Conservation (phyloP, 768 basidiomycete species). For the Boletus rubescentipes region DNA sequence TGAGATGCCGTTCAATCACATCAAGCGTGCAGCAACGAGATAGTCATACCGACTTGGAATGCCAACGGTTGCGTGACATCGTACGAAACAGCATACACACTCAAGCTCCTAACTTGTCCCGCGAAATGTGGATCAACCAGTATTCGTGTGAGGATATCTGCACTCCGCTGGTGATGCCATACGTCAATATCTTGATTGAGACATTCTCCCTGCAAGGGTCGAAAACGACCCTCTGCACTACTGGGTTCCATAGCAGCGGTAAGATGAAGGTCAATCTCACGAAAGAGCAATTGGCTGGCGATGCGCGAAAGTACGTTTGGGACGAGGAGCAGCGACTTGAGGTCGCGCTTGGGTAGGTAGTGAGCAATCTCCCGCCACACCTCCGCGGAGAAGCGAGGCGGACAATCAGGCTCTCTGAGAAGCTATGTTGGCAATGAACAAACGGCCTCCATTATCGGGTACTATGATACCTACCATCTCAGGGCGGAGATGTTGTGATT, state of each 20-base stretch:
- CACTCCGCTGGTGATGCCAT: conserved; percentile 57
- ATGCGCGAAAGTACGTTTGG: conserved; percentile 68
- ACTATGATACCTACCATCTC: conserved; percentile 49
- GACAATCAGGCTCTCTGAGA: conserved; percentile 39
- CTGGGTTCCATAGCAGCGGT: conserved; percentile 35
- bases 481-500: conserved; percentile 47
- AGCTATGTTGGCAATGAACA: conserved; percentile 19
- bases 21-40: background rate
- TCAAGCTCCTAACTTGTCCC: conserved; percentile 52
- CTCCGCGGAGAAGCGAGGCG: conserved; percentile 61
- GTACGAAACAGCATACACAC: conserved; percentile 53
- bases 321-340: conserved; percentile 61
- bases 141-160: conserved; percentile 67
- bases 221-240: conserved; percentile 14
- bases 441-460: background rate
- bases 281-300: conserved; percentile 66
- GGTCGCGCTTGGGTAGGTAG: conserved; percentile 61
- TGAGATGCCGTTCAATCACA: conserved; percentile 20
- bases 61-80: conserved; percentile 51
- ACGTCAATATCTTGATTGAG: conserved; percentile 39
- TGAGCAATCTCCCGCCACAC: conserved; percentile 71
- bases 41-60: conserved; percentile 58
- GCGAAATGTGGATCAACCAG: conserved; percentile 62
- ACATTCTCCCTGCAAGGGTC: conserved; percentile 9
- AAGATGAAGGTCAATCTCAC: conserved; percentile 63